Percentiles rank a stretch among this genome's conserved stretches.
phyloP scores from a whole-genome alignment of 2,329 filamentous ascomycete species.

The Tolypocladium inflatum region DNA sequence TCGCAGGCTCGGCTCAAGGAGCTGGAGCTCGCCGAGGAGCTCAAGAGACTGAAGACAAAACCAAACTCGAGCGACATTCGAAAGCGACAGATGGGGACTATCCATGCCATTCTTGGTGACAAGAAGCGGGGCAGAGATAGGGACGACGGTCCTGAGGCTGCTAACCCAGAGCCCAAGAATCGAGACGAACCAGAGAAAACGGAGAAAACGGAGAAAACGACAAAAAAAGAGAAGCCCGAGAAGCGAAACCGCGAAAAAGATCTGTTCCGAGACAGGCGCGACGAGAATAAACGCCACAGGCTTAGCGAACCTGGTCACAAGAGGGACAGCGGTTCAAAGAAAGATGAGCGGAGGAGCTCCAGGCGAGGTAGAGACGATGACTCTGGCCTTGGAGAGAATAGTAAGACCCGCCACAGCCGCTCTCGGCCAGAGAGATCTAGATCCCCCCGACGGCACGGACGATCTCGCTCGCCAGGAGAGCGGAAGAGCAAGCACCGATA shows the following conservation, averaged over 20 bases:
- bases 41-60: conserved; percentile 31
- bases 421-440: not conserved
- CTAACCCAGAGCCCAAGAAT: not conserved
- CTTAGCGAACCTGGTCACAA: not conserved
- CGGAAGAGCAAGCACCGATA: conserved; percentile 21
- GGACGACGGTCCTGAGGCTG: conserved; percentile 10
- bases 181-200: not conserved
- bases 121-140: conserved; percentile 21
- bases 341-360: conserved; percentile 9
- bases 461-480: conserved; percentile 22
- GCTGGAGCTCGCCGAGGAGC: conserved; percentile 41
- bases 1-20: conserved; percentile 59
- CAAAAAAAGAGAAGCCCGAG: not conserved
- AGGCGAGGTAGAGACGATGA: not conserved
- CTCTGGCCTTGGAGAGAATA: not conserved
- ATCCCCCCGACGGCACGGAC: conserved; percentile 15
- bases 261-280: conserved; percentile 1
- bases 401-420: not conserved
- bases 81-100: conserved; percentile 49
- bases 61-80: conserved; percentile 42
- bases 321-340: not conserved
- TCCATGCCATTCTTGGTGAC: conserved; percentile 46
- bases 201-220: too few relatives aligned
- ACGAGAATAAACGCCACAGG: conserved; percentile 3
- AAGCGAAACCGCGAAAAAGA: conserved; percentile 6